Evolutionary conservation across 345 rosid genomes (phyloP).

Genomic region (Dipteronia sinensis): DNA sequence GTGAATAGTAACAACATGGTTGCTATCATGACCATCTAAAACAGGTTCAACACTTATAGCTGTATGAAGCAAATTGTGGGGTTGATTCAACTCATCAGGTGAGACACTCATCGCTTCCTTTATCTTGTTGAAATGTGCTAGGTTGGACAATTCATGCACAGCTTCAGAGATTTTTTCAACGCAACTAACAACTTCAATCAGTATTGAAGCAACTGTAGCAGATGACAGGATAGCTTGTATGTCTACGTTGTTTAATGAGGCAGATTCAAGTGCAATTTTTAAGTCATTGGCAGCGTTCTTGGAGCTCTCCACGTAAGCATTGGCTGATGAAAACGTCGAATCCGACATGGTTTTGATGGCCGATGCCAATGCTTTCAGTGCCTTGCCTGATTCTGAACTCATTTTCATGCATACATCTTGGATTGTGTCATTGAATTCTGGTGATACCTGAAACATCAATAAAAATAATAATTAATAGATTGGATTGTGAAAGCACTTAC

Average conservation of each 20-base stretch:
- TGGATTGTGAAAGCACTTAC: no score
- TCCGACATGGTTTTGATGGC: constrained; percentile 55
- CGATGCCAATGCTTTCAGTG: constrained; percentile 57
- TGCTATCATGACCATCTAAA: constrained; percentile 27
- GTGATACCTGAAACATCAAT: constrained; percentile 47
- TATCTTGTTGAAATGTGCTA: constrained; percentile 50
- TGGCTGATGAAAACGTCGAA: constrained; percentile 30
- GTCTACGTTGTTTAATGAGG: constrained; percentile 31
- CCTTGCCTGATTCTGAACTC: constrained; percentile 54
- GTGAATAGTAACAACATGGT: constrained; percentile 44
- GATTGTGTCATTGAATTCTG: constrained; percentile 41
- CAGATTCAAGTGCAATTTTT: constrained; percentile 39
- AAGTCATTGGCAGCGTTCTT: constrained; percentile 49
- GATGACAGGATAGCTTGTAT: constrained; percentile 52
- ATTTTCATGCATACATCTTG: constrained; percentile 46
- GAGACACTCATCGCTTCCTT: constrained; percentile 34
- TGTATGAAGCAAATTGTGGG: constrained; percentile 52
- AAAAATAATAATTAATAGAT: neutral
- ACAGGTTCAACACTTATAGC: constrained; percentile 56
- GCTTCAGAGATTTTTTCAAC: constrained; percentile 54
- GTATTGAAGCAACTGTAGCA: constrained; percentile 60
- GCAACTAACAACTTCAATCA: constrained; percentile 49
- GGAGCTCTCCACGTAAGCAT: constrained; percentile 49
- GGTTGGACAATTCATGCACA: constrained; percentile 51
- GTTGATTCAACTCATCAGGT: constrained; percentile 31